Conservation (phyloP, 208 protist species). For the Crithidia fasciculata region DNA sequence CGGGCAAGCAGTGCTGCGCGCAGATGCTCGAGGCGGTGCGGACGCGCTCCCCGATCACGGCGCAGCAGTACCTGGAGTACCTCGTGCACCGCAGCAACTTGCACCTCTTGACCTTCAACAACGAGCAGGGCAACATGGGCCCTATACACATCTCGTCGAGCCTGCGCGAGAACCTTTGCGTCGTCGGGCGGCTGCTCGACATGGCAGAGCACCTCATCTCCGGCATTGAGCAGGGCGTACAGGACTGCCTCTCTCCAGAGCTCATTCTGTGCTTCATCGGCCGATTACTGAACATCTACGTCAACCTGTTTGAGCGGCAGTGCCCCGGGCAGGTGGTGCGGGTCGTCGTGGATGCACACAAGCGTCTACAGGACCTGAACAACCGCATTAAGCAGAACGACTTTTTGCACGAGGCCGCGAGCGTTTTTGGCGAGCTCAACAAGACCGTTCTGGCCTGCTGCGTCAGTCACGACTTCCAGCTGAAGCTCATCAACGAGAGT, state of each 20-base stretch:
- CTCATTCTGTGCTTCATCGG: constrained; percentile 75
- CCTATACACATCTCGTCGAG: constrained; percentile 26
- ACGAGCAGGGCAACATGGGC: constrained; percentile 8
- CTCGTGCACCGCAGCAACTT: constrained; percentile 33
- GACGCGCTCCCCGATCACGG: constrained; percentile 10
- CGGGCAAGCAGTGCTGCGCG: constrained; percentile 34
- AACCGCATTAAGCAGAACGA: constrained; percentile 18
- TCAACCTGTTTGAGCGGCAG: constrained; percentile 58
- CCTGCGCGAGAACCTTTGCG: constrained; percentile 27
- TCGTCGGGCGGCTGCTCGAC: constrained; percentile 37
- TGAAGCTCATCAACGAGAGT: constrained; percentile 76
- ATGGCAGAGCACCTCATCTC: constrained; percentile 30
- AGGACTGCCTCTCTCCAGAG: constrained; percentile 27
- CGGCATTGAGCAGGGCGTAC: constrained; percentile 10
- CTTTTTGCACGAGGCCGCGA: constrained; percentile 47
- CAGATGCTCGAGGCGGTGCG: constrained; percentile 24
- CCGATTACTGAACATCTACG: constrained; percentile 61
- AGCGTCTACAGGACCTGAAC: constrained; percentile 36
- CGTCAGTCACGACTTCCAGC: constrained; percentile 84
- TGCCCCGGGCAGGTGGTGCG: constrained; percentile 66
- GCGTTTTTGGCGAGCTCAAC: constrained; percentile 71
- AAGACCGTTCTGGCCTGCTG: constrained; percentile 72
- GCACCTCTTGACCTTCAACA: constrained; percentile 23
- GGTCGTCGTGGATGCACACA: constrained; percentile 55
- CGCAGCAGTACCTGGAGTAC: constrained; percentile 32